Evolutionary conservation across 345 rosid species (phyloP).

Genomic region (Mercurialis annua): DNA sequence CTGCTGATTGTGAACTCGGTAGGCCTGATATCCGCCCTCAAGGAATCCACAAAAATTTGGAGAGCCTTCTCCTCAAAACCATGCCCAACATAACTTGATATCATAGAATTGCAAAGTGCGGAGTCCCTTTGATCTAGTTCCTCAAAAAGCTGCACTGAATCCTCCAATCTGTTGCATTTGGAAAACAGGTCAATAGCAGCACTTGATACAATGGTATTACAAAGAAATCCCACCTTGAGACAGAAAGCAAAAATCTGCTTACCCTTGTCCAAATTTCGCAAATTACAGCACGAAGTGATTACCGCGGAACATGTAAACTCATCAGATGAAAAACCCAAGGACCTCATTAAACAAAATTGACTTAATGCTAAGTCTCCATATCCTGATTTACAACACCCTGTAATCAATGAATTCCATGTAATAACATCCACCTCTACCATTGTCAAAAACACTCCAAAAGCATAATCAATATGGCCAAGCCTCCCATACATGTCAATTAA

Average conservation of each 20-base stretch:
- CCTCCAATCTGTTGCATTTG: conserved; percentile 73
- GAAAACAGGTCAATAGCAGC: conserved; percentile 72
- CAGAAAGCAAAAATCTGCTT: conserved; percentile 57
- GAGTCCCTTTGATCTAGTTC: conserved; percentile 50
- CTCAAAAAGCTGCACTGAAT: conserved; percentile 54
- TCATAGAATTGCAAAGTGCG: conserved; percentile 51
- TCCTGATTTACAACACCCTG: conserved; percentile 44
- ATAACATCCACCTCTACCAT: conserved; percentile 53
- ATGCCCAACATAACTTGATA: conserved; percentile 53
- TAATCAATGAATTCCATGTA: conserved; percentile 74
- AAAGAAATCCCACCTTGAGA: conserved; percentile 62
- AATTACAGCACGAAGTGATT: conserved; percentile 42
- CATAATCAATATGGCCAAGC: conserved; percentile 45
- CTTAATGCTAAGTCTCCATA: conserved; percentile 40
- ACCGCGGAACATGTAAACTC: conserved; percentile 49
- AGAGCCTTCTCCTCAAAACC: conserved; percentile 52
- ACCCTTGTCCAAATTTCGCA: conserved; percentile 59
- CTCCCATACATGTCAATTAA: conserved; percentile 67
- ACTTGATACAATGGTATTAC: conserved; percentile 62
- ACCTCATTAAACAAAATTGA: conserved; percentile 47
- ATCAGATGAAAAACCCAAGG: conserved; percentile 43
- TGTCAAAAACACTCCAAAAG: conserved; percentile 44
- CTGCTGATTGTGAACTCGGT: conserved; percentile 59
- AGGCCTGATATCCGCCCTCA: conserved; percentile 46
- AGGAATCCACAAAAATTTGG: conserved; percentile 31